Evolutionary conservation across 2,329 filamentous ascomycete genomes (phyloP), one percentile per base, ranked within the genome.

Genomic region (Pseudopyricularia javanii): DNA sequence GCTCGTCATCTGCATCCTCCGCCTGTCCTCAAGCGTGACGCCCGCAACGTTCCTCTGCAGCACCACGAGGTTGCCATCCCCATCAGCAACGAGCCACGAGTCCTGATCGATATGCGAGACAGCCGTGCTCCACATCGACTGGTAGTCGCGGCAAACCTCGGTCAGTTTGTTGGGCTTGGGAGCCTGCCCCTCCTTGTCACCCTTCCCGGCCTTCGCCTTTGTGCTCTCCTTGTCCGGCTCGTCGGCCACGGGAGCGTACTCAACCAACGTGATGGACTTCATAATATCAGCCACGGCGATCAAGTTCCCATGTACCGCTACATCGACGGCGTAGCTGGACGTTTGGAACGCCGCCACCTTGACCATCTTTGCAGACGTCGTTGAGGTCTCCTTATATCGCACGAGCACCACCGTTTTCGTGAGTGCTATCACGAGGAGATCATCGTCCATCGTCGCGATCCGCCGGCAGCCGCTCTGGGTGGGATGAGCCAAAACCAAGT

Each of bases 211-310:
- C n/a, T 78, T 67, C 1, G 77, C 47, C 80, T 3, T 78, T 69
- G 22, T 52, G n/a, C 12, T 69, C 7, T 51, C 51, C 11, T 43
- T 45, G 15, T 43, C 20, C 6, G 51, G 50, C 12, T 37, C 45
- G 15, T 34, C 22, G 7, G 74, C 65, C 2, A 80, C 76, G 3
- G 76, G 75, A 0, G 75, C 72, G 62, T 85, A 93, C 62, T 93
- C 76, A 8, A 96, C 73, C 6, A 97, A 71, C 1, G 86, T 83
- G 24, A 95, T 74, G 1, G 88, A 95, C 69, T 97, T 96, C 87
- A 95, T 96, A 47, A 98, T 71, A 63, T 98, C 93, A 0, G 85
- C 87, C 9, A 97, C 83, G 0, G 87, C 88, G 56, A 98, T 91
- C 24, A 80, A 74, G 59, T 85, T 83, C 1, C 79, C 86, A 1